A percentile compares a stretch with the other conserved stretches of the same genome.
phyloP scores from a whole-genome alignment of 139 green algal species.

The Desmodesmus armatus region DNA sequence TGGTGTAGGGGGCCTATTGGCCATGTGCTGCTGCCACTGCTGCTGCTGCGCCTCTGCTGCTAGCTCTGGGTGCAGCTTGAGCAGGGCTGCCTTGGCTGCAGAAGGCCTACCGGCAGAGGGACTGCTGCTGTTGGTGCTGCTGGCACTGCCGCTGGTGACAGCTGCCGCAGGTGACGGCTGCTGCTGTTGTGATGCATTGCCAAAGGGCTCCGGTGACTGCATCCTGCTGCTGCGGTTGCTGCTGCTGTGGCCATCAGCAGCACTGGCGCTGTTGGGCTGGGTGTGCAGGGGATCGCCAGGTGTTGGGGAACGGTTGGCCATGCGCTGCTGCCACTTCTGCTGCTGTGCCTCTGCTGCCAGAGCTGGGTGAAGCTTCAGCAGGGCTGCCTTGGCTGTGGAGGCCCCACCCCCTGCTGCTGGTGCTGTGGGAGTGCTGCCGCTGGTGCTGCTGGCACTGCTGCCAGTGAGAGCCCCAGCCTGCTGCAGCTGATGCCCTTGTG shows the following conservation, averaged over 20 bases:
- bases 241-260: not conserved
- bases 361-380: not conserved
- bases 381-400: not conserved
- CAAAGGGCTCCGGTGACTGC: not conserved
- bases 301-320: not conserved
- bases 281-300: not conserved
- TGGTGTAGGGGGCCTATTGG: conserved; percentile 2
- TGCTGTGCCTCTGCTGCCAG: not conserved
- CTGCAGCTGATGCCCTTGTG: not conserved
- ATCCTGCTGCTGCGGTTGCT: not conserved
- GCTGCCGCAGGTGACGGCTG: not conserved
- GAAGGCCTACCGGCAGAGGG: too few relatives aligned
- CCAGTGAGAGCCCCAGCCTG: not conserved
- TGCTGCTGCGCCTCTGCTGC: conserved; percentile 5
- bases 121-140: not conserved
- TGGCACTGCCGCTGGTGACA: not conserved
- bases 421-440: not conserved
- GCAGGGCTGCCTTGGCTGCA: not conserved
- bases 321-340: not conserved
- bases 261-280: not conserved
- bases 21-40: not conserved
- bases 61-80: not conserved
- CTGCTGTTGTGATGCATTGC: not conserved
- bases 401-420: too few relatives aligned
- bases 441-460: not conserved